Base-by-base conservation (phyloP, 1,139 yeast genomes). In the Geotrichum phurueaensis region DNA sequence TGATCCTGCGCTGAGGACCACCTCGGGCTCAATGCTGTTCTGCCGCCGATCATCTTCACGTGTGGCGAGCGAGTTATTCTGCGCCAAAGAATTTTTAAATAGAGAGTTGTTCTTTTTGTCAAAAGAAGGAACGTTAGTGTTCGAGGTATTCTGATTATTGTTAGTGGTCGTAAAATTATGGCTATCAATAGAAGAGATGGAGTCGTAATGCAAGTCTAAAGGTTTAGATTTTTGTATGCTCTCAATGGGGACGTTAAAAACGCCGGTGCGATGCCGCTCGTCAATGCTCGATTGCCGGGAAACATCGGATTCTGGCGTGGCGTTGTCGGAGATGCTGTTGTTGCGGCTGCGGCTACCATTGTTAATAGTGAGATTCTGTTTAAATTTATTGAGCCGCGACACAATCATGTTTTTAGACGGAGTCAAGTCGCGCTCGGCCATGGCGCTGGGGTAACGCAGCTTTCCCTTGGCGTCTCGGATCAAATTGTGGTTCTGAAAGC, bases 401-500 rank as follows among this genome's bases (percentile, higher is more conserved):
- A 33, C 39, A 33, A 33, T 10, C 39, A 33, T 33, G 39, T 33
- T 33, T 33, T 33, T 33, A 12, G 39, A 33, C 39, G 39, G 39
- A 13, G 39, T 33, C 39, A 12, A 10, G 39, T 33, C 39, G 13
- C 39, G 39, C 15, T 33, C 39, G 13, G 15, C 39, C 12, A 12
- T 33, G 15, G 39, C 15, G 12, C 15, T 15, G 43, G 56, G 78
- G 67, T 1, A 50, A 36, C 43, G 48, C 20, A 20, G 47, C 4
- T 51, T 36, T 15, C 39, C 53, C 29, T 36, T 23, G 12, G 53
- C 43, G 29, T 39, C 53, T 4, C 48, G 33, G 51, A 45, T 33
- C 51, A 53, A 39, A 20, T 20, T 29, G 36, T 39, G n/a, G 50
- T 36, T 47, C 54, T 23, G 47, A 23, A 18, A 23, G 49, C 27